Evolutionary conservation across 768 basidiomycete genomes (phyloP).

Genomic region (Termitomyces sp.): DNA sequence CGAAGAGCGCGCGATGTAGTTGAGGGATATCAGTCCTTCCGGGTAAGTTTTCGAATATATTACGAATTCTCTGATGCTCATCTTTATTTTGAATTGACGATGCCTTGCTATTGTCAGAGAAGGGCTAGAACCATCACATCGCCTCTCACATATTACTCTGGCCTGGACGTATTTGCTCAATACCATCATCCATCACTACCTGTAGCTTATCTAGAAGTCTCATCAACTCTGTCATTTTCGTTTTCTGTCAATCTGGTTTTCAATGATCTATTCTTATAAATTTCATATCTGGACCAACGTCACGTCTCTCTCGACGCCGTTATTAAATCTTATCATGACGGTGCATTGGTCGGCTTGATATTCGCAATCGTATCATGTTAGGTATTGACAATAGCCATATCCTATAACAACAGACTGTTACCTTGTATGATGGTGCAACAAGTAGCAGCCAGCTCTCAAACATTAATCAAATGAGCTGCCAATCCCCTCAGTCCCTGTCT

Average conservation of each 20-base stretch:
- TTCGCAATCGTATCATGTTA: neutral
- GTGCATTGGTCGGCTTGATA: neutral
- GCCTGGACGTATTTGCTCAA: conserved; percentile 12
- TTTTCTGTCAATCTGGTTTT: conserved; percentile 5
- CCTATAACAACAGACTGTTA: neutral
- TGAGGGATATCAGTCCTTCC: conserved; percentile 8
- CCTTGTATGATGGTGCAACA: neutral
- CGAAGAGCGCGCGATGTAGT: conserved; percentile 13
- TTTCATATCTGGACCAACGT: neutral
- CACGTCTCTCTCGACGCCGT: neutral
- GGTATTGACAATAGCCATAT: neutral
- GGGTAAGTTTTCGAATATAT: conserved; percentile 9
- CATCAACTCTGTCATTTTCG: conserved; percentile 8
- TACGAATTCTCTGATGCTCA: neutral
- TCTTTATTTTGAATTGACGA: neutral
- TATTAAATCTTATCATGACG: neutral
- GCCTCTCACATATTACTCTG: neutral
- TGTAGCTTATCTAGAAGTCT: conserved; percentile 28
- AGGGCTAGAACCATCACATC: conserved; percentile 4
- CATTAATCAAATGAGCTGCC: neutral
- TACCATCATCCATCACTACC: conserved; percentile 18
- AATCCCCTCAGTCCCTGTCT: neutral
- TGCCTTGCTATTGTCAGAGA: neutral
- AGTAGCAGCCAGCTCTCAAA: neutral
- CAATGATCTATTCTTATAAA: conserved; percentile 6